Evolutionary conservation across 2,329 filamentous ascomycete species (phyloP), one percentile per base, ranked within the genome.

Genomic region (Aspergillus niger): DNA sequence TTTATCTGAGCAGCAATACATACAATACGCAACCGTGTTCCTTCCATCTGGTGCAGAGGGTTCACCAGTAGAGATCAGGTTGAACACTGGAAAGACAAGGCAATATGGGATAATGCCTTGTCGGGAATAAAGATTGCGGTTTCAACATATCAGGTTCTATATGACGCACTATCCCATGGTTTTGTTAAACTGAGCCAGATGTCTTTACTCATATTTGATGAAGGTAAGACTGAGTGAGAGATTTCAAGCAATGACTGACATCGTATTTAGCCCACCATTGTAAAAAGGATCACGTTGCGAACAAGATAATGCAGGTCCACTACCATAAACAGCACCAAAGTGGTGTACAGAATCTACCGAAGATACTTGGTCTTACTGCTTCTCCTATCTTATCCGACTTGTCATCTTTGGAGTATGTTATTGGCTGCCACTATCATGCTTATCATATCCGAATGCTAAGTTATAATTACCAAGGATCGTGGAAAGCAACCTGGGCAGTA

Each of bases 161-260:
- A 54, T 15, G 59, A 61, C 49, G 54, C 55, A 11, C 22, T 61
- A 30, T 20, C 32, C 3, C 59, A 61, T 36, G 48, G 8, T 8
- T 61, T 58, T 36, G 41, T 61, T 20, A 50, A 53, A 2, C 36
- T 61, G n/a, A 47, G 6, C 22, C 20, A 38, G 1, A 15, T 58
- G 6, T 49, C 59, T 8, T 44, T 61, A 24, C 30, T 61, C n/a
- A 48, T 61, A 32, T 61, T 61, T 36, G 59, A 61, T 36, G 59
- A 61, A 54, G 59, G 59, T 41, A 44, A 60, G 47, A n/a, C 6
- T 22, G 7, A 55, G 24, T 15, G 17, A 26, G 38, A 26, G 22
- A 41, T 43, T 43, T 24, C 8, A 15, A 15, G 13, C 17, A 43
- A 43, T 32, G 15, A 28, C n/a, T 43, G 32, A 53, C 28, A 20